Percentiles rank a stretch among this genome's conserved stretches.
Evolutionary conservation across 2,329 filamentous ascomycete species (phyloP).

Genomic region (Elsinoe perseae): DNA sequence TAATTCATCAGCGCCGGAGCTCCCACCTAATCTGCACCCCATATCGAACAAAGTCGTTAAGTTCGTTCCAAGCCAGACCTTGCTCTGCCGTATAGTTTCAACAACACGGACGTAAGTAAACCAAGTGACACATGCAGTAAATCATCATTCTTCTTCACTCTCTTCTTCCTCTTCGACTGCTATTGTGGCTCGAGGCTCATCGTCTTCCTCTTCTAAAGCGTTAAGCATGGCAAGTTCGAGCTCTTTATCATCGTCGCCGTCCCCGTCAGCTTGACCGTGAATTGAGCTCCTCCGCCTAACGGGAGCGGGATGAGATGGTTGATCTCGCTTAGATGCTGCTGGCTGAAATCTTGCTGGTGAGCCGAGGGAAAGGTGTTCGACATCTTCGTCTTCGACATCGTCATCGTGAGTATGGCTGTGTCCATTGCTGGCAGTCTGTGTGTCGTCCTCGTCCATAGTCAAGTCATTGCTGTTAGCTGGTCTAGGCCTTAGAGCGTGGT

Average conservation of each 20-base stretch:
- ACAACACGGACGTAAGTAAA: no score
- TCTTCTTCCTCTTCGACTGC: constrained; percentile 33
- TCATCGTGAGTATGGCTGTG: constrained; percentile 19
- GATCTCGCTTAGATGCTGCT: constrained; percentile 31
- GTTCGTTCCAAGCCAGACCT: no score
- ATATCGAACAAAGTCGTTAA: no score
- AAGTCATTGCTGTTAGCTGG: constrained; percentile 28
- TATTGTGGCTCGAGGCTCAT: constrained; percentile 18
- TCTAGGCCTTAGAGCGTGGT: constrained; percentile 22
- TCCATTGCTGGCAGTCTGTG: constrained; percentile 23
- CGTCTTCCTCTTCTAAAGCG: constrained; percentile 32
- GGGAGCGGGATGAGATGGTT: constrained; percentile 23
- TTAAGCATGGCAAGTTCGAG: constrained; percentile 38
- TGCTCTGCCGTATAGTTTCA: no score
- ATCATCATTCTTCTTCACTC: constrained; percentile 38
- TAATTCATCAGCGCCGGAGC: no score
- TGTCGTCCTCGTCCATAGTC: constrained; percentile 28
- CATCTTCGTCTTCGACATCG: constrained; percentile 27
- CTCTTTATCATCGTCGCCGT: constrained; percentile 35
- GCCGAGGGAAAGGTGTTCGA: constrained; percentile 26
- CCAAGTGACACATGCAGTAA: no score
- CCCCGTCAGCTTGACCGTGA: constrained; percentile 21
- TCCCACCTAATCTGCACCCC: no score
- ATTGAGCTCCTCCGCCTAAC: constrained; percentile 24
- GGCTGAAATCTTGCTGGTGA: constrained; percentile 22